phyloP scores from a whole-genome alignment of 768 basidiomycete species.

The Lyophyllum semitale region DNA sequence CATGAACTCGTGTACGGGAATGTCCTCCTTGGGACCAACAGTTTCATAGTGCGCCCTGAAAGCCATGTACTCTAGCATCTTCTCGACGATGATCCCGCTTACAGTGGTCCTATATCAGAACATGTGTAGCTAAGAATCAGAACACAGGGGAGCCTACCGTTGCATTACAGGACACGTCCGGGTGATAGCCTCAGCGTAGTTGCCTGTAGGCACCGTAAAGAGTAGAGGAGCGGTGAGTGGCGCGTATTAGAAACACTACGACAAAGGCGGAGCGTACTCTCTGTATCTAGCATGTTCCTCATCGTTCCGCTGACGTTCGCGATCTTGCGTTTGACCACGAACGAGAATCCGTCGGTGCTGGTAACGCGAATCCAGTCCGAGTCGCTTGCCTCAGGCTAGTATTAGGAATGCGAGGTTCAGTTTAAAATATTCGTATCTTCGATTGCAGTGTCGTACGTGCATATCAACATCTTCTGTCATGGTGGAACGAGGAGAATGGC shows the following conservation, averaged over 20 bases:
- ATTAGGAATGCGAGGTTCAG: not conserved
- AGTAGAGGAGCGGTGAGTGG: not conserved
- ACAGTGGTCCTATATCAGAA: not conserved
- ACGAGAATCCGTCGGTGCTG: conserved; percentile 80
- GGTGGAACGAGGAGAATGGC: not conserved
- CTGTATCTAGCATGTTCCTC: conserved; percentile 74
- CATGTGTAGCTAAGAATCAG: not conserved
- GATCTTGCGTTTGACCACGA: conserved; percentile 74
- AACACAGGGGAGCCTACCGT: conserved; percentile 47
- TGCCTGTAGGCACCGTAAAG: conserved; percentile 43
- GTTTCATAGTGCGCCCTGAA: conserved; percentile 82
- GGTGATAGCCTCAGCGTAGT: conserved; percentile 73
- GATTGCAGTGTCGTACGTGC: conserved; percentile 5
- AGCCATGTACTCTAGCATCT: conserved; percentile 86
- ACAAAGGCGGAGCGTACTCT: conserved; percentile 45
- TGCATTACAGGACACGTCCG: conserved; percentile 71
- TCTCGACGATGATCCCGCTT: conserved; percentile 78
- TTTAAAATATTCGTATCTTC: not conserved
- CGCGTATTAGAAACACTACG: not conserved
- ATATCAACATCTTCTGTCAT: conserved; percentile 21
- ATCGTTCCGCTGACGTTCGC: conserved; percentile 82
- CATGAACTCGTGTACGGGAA: conserved; percentile 73
- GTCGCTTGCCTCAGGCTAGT: conserved; percentile 23
- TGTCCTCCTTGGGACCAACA: conserved; percentile 71
- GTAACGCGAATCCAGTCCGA: conserved; percentile 76